Evolutionary conservation across 805 yeast species (phyloP).

Genomic region (Spathaspora sp.): DNA sequence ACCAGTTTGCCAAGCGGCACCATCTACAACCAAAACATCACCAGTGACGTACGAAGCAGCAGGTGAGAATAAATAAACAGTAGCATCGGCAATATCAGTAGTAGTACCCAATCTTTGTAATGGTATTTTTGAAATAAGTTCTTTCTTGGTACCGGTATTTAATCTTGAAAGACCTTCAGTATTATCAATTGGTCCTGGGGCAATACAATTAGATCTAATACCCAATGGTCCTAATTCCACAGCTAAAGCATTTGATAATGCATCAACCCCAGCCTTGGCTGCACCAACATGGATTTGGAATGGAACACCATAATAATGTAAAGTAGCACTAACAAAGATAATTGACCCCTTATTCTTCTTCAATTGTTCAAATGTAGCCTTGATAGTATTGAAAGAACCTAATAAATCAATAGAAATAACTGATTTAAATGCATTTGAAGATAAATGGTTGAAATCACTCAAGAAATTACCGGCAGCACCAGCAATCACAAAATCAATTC

Average conservation of each 20-base stretch:
- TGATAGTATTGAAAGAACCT: conserved; percentile 40
- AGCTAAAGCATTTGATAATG: conserved; percentile 76
- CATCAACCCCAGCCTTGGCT: conserved; percentile 96
- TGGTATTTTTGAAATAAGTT: conserved; percentile 45
- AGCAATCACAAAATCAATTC: conserved; percentile 42
- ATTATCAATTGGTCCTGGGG: conserved; percentile 84
- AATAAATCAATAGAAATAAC: conserved; percentile 38
- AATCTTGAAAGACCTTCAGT: conserved; percentile 82
- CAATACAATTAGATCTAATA: conserved; percentile 74
- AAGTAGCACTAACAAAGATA: conserved; percentile 39
- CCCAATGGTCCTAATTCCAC: conserved; percentile 92
- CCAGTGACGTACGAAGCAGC: conserved; percentile 80
- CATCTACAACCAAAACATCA: conserved; percentile 80
- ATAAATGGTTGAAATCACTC: conserved; percentile 40
- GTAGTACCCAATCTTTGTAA: conserved; percentile 65
- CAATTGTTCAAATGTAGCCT: conserved; percentile 36
- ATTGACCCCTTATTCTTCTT: conserved; percentile 44
- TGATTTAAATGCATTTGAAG: conserved; percentile 38
- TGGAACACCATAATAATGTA: conserved; percentile 43
- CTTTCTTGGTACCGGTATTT: conserved; percentile 15
- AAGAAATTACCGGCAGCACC: conserved; percentile 45
- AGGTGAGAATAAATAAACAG: conserved; percentile 76
- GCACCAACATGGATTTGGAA: conserved; percentile 86
- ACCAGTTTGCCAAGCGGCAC: conserved; percentile 84
- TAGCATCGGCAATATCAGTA: conserved; percentile 80